Conservation (phyloP, 306 rosid species). For the Dalbergia cultrata region DNA sequence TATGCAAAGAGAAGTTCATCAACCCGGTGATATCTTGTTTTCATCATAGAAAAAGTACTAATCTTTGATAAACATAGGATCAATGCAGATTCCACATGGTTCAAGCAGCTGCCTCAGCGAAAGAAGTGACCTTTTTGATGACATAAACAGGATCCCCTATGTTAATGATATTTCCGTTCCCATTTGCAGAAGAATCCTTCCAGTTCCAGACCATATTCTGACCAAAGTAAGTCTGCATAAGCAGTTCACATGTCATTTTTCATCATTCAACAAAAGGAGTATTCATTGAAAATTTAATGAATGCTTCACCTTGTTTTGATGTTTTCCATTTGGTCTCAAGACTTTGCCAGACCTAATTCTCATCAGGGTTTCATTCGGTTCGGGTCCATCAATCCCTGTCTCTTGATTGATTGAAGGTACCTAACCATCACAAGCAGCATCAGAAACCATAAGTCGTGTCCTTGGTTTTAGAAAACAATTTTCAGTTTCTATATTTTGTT, state of each 20-base stretch:
- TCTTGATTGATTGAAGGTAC: conserved; percentile 79
- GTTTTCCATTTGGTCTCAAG: conserved; percentile 68
- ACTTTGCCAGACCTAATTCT: conserved; percentile 67
- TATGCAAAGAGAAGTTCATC: conserved; percentile 15
- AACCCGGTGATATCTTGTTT: not conserved
- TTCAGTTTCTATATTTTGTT: too few species aligned
- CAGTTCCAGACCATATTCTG: conserved; percentile 84
- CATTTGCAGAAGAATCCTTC: conserved; percentile 53
- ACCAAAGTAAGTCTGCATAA: conserved; percentile 82
- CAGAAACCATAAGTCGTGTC: not conserved
- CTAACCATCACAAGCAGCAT: conserved; percentile 53
- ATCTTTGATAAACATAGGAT: not conserved
- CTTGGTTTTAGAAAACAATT: too few species aligned
- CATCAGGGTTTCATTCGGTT: conserved; percentile 70
- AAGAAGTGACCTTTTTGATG: conserved; percentile 61
- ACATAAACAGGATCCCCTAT: conserved; percentile 75
- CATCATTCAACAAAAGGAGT: conserved; percentile 21
- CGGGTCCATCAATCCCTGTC: conserved; percentile 68
- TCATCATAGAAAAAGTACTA: conserved; percentile 2
- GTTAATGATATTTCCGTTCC: conserved; percentile 57
- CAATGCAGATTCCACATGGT: conserved; percentile 15
- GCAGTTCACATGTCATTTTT: conserved; percentile 29
- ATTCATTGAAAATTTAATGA: conserved; percentile 31
- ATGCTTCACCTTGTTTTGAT: conserved; percentile 67
- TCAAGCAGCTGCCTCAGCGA: conserved; percentile 79